These are phyloP conservation scores for Phaeosphaeriaceae sp. DNA, from an alignment of 2,329 filamentous ascomycete species.

Conservation along the genomic window DNA sequence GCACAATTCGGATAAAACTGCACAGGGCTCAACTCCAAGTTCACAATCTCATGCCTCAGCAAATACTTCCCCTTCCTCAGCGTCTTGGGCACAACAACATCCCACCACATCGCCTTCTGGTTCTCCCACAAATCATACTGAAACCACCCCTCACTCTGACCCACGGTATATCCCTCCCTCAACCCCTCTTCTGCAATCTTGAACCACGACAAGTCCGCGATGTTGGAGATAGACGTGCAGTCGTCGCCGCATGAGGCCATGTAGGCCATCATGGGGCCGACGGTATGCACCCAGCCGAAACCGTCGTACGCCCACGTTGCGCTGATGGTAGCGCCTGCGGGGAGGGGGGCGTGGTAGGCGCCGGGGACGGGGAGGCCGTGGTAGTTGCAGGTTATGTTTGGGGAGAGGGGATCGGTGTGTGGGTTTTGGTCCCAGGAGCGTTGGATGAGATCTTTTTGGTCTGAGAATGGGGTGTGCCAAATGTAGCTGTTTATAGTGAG, in stretches of 20 bases:
- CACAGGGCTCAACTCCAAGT: background rate
- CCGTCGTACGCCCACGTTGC: background rate
- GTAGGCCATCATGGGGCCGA: conserved; percentile 1
- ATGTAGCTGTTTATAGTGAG: background rate
- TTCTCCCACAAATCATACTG: background rate
- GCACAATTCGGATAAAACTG: conserved; percentile 2
- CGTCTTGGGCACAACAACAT: background rate
- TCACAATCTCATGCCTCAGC: conserved; percentile 1
- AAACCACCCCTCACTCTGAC: background rate
- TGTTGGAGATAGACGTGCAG: background rate
- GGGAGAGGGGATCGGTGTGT: background rate
- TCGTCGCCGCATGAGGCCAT: conserved; percentile 1
- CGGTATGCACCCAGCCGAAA: background rate
- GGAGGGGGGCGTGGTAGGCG: background rate
- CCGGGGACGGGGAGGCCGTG: background rate
- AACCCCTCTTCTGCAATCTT: conserved; percentile 1
- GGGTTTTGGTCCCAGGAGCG: conserved; percentile 1
- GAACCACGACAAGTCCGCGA: background rate
- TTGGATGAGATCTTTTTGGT: background rate
- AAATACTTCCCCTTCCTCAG: background rate
- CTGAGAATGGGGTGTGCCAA: background rate
- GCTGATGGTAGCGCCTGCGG: background rate
- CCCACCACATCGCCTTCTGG: background rate
- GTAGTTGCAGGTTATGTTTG: conserved; percentile 1
- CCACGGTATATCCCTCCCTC: background rate